Base-by-base conservation (phyloP, 1,284 basidiomycete species). In the Microbotryum lychnidis-dioicae region DNA sequence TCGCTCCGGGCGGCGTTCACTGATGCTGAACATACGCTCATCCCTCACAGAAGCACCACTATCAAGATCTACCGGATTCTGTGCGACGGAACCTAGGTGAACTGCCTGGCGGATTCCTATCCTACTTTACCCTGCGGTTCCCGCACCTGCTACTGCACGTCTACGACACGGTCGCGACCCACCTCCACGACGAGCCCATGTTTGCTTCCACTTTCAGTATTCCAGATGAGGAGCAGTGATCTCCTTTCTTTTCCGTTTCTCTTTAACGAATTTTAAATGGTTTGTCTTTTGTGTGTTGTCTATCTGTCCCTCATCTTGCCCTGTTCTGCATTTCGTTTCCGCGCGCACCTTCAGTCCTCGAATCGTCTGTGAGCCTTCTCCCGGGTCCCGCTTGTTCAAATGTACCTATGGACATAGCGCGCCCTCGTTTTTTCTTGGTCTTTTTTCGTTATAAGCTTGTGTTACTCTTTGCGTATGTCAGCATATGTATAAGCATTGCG, bases 61-160 rank as follows among this genome's bases (percentile, higher is more conserved):
- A 96, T 73, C 94, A 97, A 77, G 91, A 94, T 75, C 78, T 97
- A 23, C 92, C 92, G 2, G 88, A 91, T 59, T 84, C 86, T 63
- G 87, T 92, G 48, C 91, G 91, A 74, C 83, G 86, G 60, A 84
- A 88, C 74, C 80, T 97, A 16, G 93, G 93, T 9, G 79, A 86
- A 6, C 85, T 97, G 79, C 94, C 96, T 0, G 86, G 89, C 65
- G 93, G 93, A 14, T 98, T 91, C 79, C 77, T 98, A 60, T 78
- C 80, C 5, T 98, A 97, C 76, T 98, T 97, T 74, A 96, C 91
- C 1, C 80, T 83, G 48, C 84, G 91, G n/a, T 98, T 88, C 77
- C 94, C 94, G 6, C 79, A 77, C 45, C 80, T 98, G 21, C 92
- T 98, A 80, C 77, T 97, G 65, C 93, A 97, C 74, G 92, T 97